Evolutionary conservation across 176 grass and related monocot species (phyloP), one percentile per base, ranked within the genome.

Genomic region (Oryza longistaminata): DNA sequence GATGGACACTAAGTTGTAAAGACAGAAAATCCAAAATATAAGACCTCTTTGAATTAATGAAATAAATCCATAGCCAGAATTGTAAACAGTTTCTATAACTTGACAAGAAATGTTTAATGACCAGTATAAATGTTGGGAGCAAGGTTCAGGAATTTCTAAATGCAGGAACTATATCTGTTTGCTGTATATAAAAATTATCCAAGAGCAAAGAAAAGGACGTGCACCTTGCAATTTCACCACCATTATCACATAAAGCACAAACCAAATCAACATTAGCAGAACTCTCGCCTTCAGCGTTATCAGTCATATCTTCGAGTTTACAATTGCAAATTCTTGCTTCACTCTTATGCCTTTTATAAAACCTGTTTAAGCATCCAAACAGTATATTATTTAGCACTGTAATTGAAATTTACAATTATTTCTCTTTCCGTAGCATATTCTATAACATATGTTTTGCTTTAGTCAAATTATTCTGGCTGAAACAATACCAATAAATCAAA

Each of bases 161-260:
- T 50, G 12, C 27, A n/a, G 64, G 6, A 79, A 72, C 35, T 61
- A 64, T 55, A n/a, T 74, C 37, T 26, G 6, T 79, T 79, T 55
- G 39, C 7, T 45, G 43, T 29, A 73, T 58, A 83, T 45, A 61
- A 40, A 66, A 79, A n/a, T 2, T 22, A 61, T 61, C 5, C 21
- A 75, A 74, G 53, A 86, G 34, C 25, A 53, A 48, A 76, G 3
- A 60, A 62, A 33, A 53, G 27, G 42, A 27, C 5, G 6, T 39
- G 11, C 64, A 94, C 92, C 81, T 85, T 46, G 86, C 61, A 76
- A 94, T 85, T 75, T 92, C 85, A 73, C 92, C 92, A 73, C 92
- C 90, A 43, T 94, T 88, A 43, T 94, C 92, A 65, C 92, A 94
- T 11, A 94, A 82, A 11, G 87, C 78, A 90, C 92, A 94, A 66